Conservation (phyloP, 331 rosid species). For the Stylosanthes scabra region DNA sequence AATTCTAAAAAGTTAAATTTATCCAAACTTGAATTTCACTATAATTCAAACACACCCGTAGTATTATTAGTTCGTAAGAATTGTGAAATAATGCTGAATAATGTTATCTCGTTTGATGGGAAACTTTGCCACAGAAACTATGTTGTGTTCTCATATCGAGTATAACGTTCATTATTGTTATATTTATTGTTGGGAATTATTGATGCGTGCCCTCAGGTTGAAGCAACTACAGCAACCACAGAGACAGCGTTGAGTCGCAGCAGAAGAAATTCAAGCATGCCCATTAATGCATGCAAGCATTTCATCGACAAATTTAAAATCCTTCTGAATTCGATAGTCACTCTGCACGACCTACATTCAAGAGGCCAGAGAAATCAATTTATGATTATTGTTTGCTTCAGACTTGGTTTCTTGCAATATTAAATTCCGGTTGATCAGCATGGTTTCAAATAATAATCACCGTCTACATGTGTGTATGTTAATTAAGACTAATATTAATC, state of each 20-base stretch:
- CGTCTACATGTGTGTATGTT: too few relatives aligned
- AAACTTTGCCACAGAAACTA: too few relatives aligned
- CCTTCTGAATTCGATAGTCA: slow-evolving; percentile 28
- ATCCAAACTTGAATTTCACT: too few relatives aligned
- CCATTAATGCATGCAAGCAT: slow-evolving; percentile 42
- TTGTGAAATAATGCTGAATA: too few relatives aligned
- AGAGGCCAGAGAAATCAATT: neutral
- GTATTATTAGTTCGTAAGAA: too few relatives aligned
- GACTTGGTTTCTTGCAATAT: neutral
- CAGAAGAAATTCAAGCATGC: slow-evolving; percentile 28
- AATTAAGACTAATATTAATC: slow-evolving; percentile 1
- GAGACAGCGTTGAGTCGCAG: slow-evolving; percentile 13
- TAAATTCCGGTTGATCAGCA: slow-evolving; percentile 30
- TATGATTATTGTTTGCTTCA: neutral
- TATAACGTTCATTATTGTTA: slow-evolving; percentile 25
- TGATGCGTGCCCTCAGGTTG: slow-evolving; percentile 30
- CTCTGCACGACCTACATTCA: slow-evolving; percentile 31
- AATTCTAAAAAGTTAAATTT: too few relatives aligned
- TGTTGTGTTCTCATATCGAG: too few relatives aligned
- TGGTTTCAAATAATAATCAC: slow-evolving; percentile 21
- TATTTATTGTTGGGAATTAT: neutral
- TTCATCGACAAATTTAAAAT: slow-evolving; percentile 18
- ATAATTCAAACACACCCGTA: too few relatives aligned
- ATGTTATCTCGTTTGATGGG: too few relatives aligned
- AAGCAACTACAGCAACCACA: slow-evolving; percentile 24